phyloP scores from a whole-genome alignment of 202 grass and related monocot genomes.

The Bolboschoenoplectus hybrid region DNA sequence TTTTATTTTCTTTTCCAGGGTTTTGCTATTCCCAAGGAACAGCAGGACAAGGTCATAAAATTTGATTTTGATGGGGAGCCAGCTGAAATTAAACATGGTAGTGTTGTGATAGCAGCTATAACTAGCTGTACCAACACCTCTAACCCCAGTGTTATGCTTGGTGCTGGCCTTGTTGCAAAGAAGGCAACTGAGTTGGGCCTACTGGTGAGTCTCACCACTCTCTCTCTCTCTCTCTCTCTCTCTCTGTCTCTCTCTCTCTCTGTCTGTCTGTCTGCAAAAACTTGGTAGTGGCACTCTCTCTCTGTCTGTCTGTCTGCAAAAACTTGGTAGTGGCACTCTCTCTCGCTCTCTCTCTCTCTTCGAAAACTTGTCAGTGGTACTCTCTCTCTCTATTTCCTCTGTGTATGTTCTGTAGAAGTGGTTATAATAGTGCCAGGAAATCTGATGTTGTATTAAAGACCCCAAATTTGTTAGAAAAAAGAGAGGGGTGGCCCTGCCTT shows the following conservation, averaged over 20 bases:
- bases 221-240: not conserved
- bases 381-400: not conserved
- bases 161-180: conserved; percentile 94
- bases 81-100: conserved; percentile 88
- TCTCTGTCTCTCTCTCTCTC: too few species aligned
- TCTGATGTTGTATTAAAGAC: not conserved
- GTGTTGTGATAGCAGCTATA: conserved; percentile 97
- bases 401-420: not conserved
- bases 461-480: not conserved
- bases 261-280: too few species aligned
- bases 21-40: conserved; percentile 86
- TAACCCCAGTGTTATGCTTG: conserved; percentile 99
- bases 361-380: not conserved
- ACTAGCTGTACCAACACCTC: conserved; percentile 98
- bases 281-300: not conserved
- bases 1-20: conserved; percentile 52
- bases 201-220: conserved; percentile 53
- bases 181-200: conserved; percentile 89
- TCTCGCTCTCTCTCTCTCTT: not conserved
- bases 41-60: conserved; percentile 81
- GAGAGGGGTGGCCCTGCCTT: not conserved
- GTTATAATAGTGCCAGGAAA: not conserved
- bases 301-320: not conserved
- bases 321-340: not conserved
- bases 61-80: conserved; percentile 80